Base-by-base conservation (phyloP, 805 yeast species). In the Candida qinlingensis region DNA sequence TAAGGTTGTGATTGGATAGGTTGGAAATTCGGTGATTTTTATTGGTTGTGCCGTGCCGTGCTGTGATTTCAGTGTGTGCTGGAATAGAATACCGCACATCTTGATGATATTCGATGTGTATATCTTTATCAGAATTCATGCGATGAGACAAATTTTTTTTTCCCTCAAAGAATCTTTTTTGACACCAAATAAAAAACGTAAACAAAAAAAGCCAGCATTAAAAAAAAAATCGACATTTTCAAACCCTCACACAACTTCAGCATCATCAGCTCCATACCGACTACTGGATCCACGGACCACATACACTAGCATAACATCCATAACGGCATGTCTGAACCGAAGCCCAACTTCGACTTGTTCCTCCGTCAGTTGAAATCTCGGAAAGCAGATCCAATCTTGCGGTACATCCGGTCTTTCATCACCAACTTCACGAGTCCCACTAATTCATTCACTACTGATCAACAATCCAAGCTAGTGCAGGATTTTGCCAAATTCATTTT, bases 321-420 rank as follows among this genome's bases (percentile, higher is more conserved):
- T 6, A 4, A 31, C 37, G 54, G 49, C 49, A 44, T 44, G 46
- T 44, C 46, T 11, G 51, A 53, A 1, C 49, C 51, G 19, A 55
- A 55, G 41, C 91, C 92, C 66, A 96, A 94, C 63, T 94, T 92
- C 64, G 96, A 88, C 62, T 66, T 75, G 27, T 94, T 94, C 62
- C 71, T 90, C 37, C 72, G 74, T 10, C 87, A 85, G 55, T 74
- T 94, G 55, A 82, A 85, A 50, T 75, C 78, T 45, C 84, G 82
- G 54, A 74, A 76, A 47, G 97, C 98, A 5, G 96, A 88, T 49
- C 97, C 98, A 0, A 77, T 90, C 36, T 90, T 91, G 6, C 77
- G 88, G 49, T 94, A 92, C 61, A 78, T 91, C 38, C 81, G 85
- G 57, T 88, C 96, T 2, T 95, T 94, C 58, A 68, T 95, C 41